Percentiles rank a stretch among this genome's conserved stretches.
phyloP scores from a whole-genome alignment of 164 flowering plant genomes.

The Nelumbo lutea region DNA sequence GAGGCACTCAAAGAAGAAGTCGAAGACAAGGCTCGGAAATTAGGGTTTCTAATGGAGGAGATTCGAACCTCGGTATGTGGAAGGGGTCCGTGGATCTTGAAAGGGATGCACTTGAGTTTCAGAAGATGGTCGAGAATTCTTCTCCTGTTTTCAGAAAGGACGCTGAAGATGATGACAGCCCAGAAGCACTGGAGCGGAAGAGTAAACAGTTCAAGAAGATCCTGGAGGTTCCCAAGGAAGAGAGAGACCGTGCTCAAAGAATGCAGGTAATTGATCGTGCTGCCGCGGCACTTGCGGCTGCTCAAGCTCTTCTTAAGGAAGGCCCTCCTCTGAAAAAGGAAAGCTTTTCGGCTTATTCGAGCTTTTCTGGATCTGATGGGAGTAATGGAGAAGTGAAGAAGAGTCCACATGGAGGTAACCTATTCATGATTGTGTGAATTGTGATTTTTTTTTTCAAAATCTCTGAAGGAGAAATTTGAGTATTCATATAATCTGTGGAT shows the following conservation, averaged over 20 bases:
- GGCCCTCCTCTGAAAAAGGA: slow-evolving; percentile 7
- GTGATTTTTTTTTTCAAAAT: too few relatives aligned
- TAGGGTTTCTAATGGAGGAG: slow-evolving; percentile 37
- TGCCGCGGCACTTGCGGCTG: slow-evolving; percentile 89
- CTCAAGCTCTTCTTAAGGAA: slow-evolving; percentile 54
- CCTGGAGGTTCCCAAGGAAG: slow-evolving; percentile 62
- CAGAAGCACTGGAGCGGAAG: slow-evolving; percentile 54
- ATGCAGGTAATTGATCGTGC: slow-evolving; percentile 93
- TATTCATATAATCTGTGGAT: too few relatives aligned
- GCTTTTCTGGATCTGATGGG: not conserved
- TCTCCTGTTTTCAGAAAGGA: not conserved
- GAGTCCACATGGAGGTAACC: slow-evolving; percentile 8
- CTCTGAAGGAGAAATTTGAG: too few relatives aligned
- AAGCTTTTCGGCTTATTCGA: not conserved
- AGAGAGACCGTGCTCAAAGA: slow-evolving; percentile 76
- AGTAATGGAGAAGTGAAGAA: not conserved
- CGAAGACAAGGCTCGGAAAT: slow-evolving; percentile 7
- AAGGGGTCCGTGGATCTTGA: slow-evolving; percentile 58
- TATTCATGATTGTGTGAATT: too few relatives aligned
- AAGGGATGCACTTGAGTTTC: slow-evolving; percentile 50
- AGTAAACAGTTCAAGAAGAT: slow-evolving; percentile 61
- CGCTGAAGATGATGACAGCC: slow-evolving; percentile 11
- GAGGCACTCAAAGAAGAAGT: not conserved
- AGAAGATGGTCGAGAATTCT: slow-evolving; percentile 33
- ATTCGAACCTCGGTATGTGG: slow-evolving; percentile 86